phyloP scores from a whole-genome alignment of 495 filamentous ascomycete species.

The Penicillium lagena region DNA sequence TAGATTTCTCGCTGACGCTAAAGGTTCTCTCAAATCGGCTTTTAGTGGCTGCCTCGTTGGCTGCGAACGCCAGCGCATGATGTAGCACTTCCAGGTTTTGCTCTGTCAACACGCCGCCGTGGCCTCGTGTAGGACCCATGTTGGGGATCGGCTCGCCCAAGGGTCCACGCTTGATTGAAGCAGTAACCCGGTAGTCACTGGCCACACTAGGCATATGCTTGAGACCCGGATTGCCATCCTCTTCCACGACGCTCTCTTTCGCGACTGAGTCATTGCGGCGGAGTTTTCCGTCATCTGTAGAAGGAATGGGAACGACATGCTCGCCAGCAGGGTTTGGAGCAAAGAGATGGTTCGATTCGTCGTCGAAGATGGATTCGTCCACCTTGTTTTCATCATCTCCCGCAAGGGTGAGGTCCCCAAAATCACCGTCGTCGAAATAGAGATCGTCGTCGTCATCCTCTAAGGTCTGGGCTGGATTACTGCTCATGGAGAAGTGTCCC shows the following conservation, averaged over 20 bases:
- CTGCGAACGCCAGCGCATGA: constrained; percentile 72
- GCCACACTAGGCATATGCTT: constrained; percentile 36
- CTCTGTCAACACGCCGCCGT: constrained; percentile 41
- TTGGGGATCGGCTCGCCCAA: constrained; percentile 22
- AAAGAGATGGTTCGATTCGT: constrained; percentile 49
- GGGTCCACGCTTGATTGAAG: constrained; percentile 19
- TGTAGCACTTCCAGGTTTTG: constrained; percentile 68
- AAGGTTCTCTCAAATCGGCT: constrained; percentile 57
- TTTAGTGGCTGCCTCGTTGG: constrained; percentile 63
- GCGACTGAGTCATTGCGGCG: constrained; percentile 1
- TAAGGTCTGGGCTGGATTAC: constrained; percentile 4
- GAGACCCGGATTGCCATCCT: constrained; percentile 18
- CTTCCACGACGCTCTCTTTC: constrained; percentile 11
- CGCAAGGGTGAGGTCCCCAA: constrained; percentile 45
- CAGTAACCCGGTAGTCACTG: constrained; percentile 25
- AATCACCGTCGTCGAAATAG: constrained; percentile 77
- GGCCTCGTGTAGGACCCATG: constrained; percentile 22
- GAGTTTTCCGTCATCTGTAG: neutral
- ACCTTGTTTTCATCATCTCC: constrained; percentile 49
- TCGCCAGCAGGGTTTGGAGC: constrained; percentile 24
- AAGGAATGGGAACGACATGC: constrained; percentile 5
- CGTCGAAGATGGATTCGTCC: constrained; percentile 76
- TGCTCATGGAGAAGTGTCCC: too few relatives aligned
- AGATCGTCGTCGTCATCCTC: constrained; percentile 60
- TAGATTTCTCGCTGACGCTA: constrained; percentile 37